These are phyloP conservation scores for Pontederia crassipes DNA, from an alignment of 176 grass and related monocot species.

Conservation along the genomic window DNA sequence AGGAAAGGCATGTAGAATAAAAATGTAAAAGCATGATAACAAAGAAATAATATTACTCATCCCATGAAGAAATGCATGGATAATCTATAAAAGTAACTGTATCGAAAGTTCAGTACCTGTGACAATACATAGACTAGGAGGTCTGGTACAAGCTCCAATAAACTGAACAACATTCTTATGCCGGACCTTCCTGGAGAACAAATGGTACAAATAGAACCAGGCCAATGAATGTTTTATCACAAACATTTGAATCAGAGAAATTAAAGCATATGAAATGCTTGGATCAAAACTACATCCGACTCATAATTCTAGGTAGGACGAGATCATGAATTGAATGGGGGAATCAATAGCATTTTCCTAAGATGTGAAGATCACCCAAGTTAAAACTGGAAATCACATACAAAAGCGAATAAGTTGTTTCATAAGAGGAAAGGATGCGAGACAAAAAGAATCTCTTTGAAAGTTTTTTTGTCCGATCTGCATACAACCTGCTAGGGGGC, in stretches of 20 bases:
- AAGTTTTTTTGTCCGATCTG: too few relatives aligned
- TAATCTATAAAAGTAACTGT: background rate
- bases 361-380: too few relatives aligned
- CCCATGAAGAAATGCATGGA: background rate
- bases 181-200: slow-evolving; percentile 61
- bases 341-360: too few relatives aligned
- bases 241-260: background rate
- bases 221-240: slow-evolving; percentile 4
- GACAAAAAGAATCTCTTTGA: too few relatives aligned
- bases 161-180: slow-evolving; percentile 79
- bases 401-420: too few relatives aligned
- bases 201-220: background rate
- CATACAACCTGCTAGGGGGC: too few relatives aligned
- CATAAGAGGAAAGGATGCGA: too few relatives aligned
- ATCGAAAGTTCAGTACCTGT: slow-evolving; percentile 38
- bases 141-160: slow-evolving; percentile 77
- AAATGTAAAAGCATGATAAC: slow-evolving; percentile 2
- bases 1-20: background rate
- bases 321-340: too few relatives aligned
- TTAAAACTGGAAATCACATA: too few relatives aligned
- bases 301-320: too few relatives aligned
- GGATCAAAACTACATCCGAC: too few relatives aligned
- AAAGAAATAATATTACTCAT: background rate
- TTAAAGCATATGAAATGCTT: too few relatives aligned
- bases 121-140: slow-evolving; percentile 58